Evolutionary conservation across 306 rosid species (phyloP), one percentile per base, ranked within the genome.

Genomic region (Sindora glabra): DNA sequence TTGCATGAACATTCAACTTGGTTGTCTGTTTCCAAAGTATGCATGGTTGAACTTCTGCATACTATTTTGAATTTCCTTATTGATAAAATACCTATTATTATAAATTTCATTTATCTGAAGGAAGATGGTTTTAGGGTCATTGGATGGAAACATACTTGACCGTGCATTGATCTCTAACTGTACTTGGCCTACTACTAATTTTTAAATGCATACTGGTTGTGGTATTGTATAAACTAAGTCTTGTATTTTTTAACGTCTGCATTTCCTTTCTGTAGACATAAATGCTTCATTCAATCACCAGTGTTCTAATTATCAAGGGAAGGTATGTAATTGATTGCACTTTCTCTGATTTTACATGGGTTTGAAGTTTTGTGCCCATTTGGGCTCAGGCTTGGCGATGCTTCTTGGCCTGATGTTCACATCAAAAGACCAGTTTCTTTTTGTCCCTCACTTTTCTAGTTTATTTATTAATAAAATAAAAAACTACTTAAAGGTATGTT

Each of bases 281-380:
- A 91, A 87, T 69, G 86, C 73, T 12, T 71, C 86, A 40, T 91
- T 91, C 85, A 87, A 87, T 67, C 84, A 74, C 76, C 82, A 75
- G 19, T 91, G 96, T 57, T 36, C 41, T 59, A 87, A 85, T 79
- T 83, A 85, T 77, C 76, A 74, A 71, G 98, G 98, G 60, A 91
- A 91, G 92, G 97, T 91, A 59, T 55, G 82, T 75, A 47, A 17
- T 37, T 70, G 41, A 24, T 65, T 55, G 15, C 58, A 38, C 67
- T 78, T 50, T 56, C 45, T 22, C 33, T 67, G 14, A 29, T 34
- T 66, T 29, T 14, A 47, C 54, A 36, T 39, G 22, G 42, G 45
- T 27, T 73, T n/a, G 13, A 52, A 32, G 46, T 55, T 67, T 56
- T 36, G 19, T 52, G 41, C 66, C 44, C 26, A 34, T 53, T 24